Conservation (phyloP, 1,284 basidiomycete genomes). For the Irpex sp. region DNA sequence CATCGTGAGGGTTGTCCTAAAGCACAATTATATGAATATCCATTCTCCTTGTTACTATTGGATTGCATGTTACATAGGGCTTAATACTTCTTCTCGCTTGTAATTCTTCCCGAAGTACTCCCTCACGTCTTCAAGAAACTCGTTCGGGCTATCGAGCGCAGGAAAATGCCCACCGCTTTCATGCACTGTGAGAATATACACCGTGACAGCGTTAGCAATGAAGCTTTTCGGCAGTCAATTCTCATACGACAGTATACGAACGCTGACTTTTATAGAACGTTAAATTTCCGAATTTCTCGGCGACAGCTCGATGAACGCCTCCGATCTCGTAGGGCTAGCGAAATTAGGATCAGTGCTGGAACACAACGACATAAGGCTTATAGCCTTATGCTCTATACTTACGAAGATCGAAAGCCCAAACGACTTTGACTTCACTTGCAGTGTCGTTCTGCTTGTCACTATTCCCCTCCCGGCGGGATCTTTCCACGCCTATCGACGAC, state of each 20-base stretch:
- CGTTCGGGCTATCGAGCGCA: not conserved
- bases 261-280: not conserved
- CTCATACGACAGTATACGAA: not conserved
- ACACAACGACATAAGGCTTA: no score
- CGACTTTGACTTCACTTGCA: not conserved
- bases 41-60: no score
- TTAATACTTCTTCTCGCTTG: no score
- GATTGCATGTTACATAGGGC: no score
- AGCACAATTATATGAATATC: no score
- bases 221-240: not conserved
- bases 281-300: not conserved
- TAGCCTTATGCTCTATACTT: not conserved
- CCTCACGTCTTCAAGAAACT: not conserved
- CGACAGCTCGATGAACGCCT: not conserved
- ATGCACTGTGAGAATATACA: not conserved
- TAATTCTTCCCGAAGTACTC: not conserved
- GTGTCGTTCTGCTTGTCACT: not conserved
- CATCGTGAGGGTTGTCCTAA: no score
- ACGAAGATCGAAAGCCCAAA: not conserved
- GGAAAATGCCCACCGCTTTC: not conserved
- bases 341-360: no score
- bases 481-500: not conserved
- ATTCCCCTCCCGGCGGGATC: not conserved
- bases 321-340: not conserved
- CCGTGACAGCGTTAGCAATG: no score